phyloP scores from a whole-genome alignment of 2,329 filamentous ascomycete genomes.

The Helicocarpus griseus region DNA sequence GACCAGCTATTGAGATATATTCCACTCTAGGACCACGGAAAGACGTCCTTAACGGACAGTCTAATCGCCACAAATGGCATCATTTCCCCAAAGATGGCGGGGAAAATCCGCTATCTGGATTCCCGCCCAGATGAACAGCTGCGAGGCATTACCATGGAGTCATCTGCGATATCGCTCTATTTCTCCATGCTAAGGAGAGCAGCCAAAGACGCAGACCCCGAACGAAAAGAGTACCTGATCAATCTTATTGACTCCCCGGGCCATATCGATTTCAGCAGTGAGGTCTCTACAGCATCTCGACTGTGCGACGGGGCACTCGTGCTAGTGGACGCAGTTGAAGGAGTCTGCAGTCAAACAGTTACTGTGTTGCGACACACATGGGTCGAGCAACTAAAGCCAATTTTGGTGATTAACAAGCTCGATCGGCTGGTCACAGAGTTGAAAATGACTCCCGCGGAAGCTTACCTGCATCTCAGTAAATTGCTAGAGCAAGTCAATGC shows the following conservation, averaged over 20 bases:
- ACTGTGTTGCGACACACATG: slow-evolving; percentile 91
- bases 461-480: slow-evolving; percentile 79
- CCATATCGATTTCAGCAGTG: slow-evolving; percentile 97
- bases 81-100: slow-evolving; percentile 93
- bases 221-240: slow-evolving; percentile 83
- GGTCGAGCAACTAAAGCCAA: slow-evolving; percentile 88
- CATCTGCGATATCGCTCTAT: slow-evolving; percentile 90
- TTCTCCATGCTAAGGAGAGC: slow-evolving; percentile 81
- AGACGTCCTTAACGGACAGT: slow-evolving; percentile 92
- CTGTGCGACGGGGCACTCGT: slow-evolving; percentile 92
- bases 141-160: slow-evolving; percentile 99
- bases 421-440: slow-evolving; percentile 89
- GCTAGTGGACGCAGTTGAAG: slow-evolving; percentile 91
- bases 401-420: slow-evolving; percentile 97
- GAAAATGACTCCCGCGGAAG: slow-evolving; percentile 84
- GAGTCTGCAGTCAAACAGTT: slow-evolving; percentile 96
- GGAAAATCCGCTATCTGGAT: slow-evolving; percentile 96
- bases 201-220: slow-evolving; percentile 56
- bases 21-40: slow-evolving; percentile 70
- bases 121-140: slow-evolving; percentile 92
- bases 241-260: slow-evolving; percentile 97
- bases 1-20: slow-evolving; percentile 7
- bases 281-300: slow-evolving; percentile 90
- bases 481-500: slow-evolving; percentile 94
- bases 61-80: slow-evolving; percentile 98